Percentiles rank a stretch among this genome's conserved stretches.
Evolutionary conservation across 805 yeast species (phyloP).

Genomic region (Wickerhamomyces ciferrii): DNA sequence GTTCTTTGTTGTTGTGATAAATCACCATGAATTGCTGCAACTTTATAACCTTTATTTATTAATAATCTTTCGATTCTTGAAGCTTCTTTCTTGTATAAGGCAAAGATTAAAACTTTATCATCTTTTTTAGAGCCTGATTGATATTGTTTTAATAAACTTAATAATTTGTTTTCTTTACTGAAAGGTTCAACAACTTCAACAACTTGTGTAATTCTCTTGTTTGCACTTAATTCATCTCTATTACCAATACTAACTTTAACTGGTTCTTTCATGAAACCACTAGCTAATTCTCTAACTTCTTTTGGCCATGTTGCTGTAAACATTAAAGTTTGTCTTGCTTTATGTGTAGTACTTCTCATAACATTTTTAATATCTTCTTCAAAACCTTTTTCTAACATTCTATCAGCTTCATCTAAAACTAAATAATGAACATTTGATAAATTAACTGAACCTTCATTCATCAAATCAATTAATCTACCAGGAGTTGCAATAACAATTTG

Average conservation of each 20-base stretch:
- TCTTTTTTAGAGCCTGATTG: constrained; percentile 59
- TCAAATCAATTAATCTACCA: constrained; percentile 89
- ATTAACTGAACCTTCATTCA: constrained; percentile 81
- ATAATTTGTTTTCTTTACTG: constrained; percentile 71
- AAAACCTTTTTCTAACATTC: constrained; percentile 98
- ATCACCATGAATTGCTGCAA: constrained; percentile 96
- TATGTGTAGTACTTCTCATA: constrained; percentile 50
- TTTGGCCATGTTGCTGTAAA: constrained; percentile 99
- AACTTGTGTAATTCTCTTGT: constrained; percentile 86
- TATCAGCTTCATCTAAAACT: constrained; percentile 95
- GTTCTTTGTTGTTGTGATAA: constrained; percentile 90
- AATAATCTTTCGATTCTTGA: constrained; percentile 79
- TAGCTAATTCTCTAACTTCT: constrained; percentile 90
- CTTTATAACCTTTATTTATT: constrained; percentile 65
- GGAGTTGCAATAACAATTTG: constrained; percentile 95
- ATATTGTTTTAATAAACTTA: constrained; percentile 69
- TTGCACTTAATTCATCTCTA: constrained; percentile 90
- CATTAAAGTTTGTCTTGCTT: constrained; percentile 85
- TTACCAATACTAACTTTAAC: constrained; percentile 91
- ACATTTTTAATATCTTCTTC: constrained; percentile 92
- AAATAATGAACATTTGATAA: constrained; percentile 66
- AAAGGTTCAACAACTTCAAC: constrained; percentile 88
- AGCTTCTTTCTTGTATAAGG: constrained; percentile 96
- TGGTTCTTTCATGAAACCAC: constrained; percentile 78
- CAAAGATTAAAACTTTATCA: constrained; percentile 88